Base-by-base conservation (phyloP, 2,329 filamentous ascomycete genomes). In the Hypocrella siamensis region DNA sequence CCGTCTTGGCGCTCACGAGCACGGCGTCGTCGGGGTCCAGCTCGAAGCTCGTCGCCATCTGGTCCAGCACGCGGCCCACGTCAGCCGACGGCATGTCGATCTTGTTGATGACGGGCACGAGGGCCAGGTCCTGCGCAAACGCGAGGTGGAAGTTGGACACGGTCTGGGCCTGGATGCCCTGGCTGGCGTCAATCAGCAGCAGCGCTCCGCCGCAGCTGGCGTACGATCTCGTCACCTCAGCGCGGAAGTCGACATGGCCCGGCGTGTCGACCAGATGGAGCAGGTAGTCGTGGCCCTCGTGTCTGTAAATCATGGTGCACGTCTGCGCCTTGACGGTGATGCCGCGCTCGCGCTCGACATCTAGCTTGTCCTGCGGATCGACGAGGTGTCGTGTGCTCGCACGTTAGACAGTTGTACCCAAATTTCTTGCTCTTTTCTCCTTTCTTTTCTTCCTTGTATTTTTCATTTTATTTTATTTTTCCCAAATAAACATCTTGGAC, bases 281-380 rank as follows among this genome's bases (percentile, higher is more conserved):
- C 35, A 98, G 67, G 52, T 96, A 96, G 54, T 98, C 90, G 19
- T 79, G 62, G 12, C 81, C 86, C 14, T 79, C 63, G 58, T 93
- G 65, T 18, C 79, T 84, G 62, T 94, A 93, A 32, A 98, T 70
- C 90, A 98, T 98, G 34, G 79, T 90, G 57, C 90, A 96, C 35
- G 90, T 96, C 62, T 98, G 90, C 34, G 90, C 90, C 63, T 98
- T 98, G 53, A 98, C 90, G 0, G 90, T 98, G 52, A 98, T 98
- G 38, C 90, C 90, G 25, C 90, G 74, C 57, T 96, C 85, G 16
- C 36, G 33, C 18, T 38, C 36, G 8, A 38, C 36, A n/a, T 38
- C 36, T 22, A 98, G 71, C 53, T 93, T 94, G 58, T 98, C 90
- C 57, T 61, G 33, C 19, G 19, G 10, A 29, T 10, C 4, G 11